Base-by-base conservation (phyloP, 306 rosid species). In the Fagus sylvatica region DNA sequence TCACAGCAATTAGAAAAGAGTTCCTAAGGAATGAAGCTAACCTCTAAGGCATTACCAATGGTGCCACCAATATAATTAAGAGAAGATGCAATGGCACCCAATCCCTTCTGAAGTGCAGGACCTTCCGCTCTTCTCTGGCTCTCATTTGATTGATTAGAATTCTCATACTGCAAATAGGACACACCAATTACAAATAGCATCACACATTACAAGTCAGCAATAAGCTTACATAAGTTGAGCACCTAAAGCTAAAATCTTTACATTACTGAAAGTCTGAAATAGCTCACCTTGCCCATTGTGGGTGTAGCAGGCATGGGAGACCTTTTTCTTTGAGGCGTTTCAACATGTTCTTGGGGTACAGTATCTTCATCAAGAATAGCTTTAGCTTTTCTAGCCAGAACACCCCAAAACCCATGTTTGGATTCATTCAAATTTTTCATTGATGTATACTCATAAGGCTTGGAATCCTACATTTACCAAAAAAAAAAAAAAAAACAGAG, bases 41-140 rank as follows among this genome's bases (percentile, higher is more conserved):
- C 98, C 98, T 95, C 98, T 72, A 95, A 86, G 73, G 98, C 91
- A 84, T 88, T 95, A 78, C 98, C 98, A 87, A 94, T 93, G 83
- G 90, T 85, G 73, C 94, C 92, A 74, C 96, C 88, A 41, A 93
- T 88, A 49, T 95, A 89, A 84, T 78, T 89, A 82, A 95, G 87
- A 65, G 98, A 95, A 67, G 98, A 91, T 53, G 98, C 82, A 79
- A 95, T 62, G 30, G 93, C 90, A 85, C 85, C 92, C 32, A 95
- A 86, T 28, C 98, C 97, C 85, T 87, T 95, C 73, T 88, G 83
- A 72, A 89, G 61, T 34, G 85, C 40, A 3, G 97, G 94, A 78
- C 84, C 70, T 19, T 95, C 98, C 41, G 86, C 78, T 88, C 83
- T 92, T 41, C 39, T 81, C 46, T 74, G 87, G 80, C 78, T 87